Percentiles rank a stretch among this genome's conserved stretches.
Evolutionary conservation across 106 monocot genomes (phyloP).

Genomic region (Acorus calamus): DNA sequence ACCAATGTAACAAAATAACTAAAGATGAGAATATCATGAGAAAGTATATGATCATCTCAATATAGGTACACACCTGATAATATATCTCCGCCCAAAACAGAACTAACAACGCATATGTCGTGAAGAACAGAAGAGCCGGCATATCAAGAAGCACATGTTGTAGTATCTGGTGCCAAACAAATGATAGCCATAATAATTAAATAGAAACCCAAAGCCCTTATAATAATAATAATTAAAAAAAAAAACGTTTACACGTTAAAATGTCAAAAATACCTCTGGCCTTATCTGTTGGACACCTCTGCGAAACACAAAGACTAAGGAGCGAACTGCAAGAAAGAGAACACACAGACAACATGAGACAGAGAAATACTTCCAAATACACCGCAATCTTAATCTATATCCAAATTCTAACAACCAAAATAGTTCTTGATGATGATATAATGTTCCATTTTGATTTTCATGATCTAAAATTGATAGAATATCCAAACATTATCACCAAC

Average conservation of each 20-base stretch:
- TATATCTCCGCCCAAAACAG: slow-evolving; percentile 99
- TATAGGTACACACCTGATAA: slow-evolving; percentile 51
- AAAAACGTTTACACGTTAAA: neutral
- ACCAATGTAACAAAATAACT: neutral
- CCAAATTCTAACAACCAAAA: too few species aligned
- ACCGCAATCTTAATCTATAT: too few species aligned
- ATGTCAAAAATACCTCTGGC: slow-evolving; percentile 46
- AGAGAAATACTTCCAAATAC: too few species aligned
- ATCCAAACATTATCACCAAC: neutral
- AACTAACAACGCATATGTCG: slow-evolving; percentile 79
- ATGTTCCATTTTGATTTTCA: neutral
- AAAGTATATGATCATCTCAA: neutral
- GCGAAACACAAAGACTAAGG: slow-evolving; percentile 67
- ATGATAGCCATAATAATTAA: neutral
- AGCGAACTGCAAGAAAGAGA: slow-evolving; percentile 45
- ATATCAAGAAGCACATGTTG: slow-evolving; percentile 81
- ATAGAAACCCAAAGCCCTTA: neutral
- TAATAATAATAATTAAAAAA: neutral
- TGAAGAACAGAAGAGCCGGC: slow-evolving; percentile 84
- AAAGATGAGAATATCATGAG: neutral
- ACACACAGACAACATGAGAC: neutral
- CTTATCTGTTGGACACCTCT: slow-evolving; percentile 42
- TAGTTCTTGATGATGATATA: too few species aligned
- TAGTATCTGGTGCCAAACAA: slow-evolving; percentile 42
- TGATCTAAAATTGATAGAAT: neutral